phyloP scores from a whole-genome alignment of 768 basidiomycete species.

The Rhodotorula diobovata region DNA sequence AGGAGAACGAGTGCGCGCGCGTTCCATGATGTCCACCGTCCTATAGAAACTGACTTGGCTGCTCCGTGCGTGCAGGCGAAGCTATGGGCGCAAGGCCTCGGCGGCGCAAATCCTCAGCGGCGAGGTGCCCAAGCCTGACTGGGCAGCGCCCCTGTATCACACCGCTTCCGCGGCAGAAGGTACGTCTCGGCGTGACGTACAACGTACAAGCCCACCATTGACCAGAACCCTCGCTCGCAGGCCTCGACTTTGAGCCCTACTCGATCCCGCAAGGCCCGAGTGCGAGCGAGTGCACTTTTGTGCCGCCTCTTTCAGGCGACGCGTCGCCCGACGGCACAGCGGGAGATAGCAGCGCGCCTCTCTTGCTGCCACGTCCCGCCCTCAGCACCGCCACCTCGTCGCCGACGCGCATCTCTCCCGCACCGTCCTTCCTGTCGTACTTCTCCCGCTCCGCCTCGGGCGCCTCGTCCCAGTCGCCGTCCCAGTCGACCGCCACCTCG shows the following conservation, averaged over 20 bases:
- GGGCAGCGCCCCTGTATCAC: conserved; percentile 15
- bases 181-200: background rate
- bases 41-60: too few species aligned
- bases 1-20: conserved; percentile 22
- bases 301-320: background rate
- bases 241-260: conserved; percentile 15
- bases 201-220: too few species aligned
- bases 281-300: conserved; percentile 6
- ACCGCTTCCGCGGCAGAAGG: conserved; percentile 28
- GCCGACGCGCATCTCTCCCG: background rate
- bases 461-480: conserved; percentile 1
- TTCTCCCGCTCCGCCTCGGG: conserved; percentile 1
- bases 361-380: background rate
- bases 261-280: conserved; percentile 27
- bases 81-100: background rate
- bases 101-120: conserved; percentile 30
- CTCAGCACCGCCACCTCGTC: background rate
- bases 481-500: background rate
- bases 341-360: background rate
- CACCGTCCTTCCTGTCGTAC: conserved; percentile 4
- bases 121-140: background rate
- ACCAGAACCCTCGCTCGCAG: background rate
- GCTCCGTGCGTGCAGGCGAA: background rate
- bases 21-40: background rate
- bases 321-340: background rate